A percentile compares a stretch with the other conserved stretches of the same genome.
Conservation (phyloP, 2,329 filamentous ascomycete species). For the Paraphaeosphaeria minitans region DNA sequence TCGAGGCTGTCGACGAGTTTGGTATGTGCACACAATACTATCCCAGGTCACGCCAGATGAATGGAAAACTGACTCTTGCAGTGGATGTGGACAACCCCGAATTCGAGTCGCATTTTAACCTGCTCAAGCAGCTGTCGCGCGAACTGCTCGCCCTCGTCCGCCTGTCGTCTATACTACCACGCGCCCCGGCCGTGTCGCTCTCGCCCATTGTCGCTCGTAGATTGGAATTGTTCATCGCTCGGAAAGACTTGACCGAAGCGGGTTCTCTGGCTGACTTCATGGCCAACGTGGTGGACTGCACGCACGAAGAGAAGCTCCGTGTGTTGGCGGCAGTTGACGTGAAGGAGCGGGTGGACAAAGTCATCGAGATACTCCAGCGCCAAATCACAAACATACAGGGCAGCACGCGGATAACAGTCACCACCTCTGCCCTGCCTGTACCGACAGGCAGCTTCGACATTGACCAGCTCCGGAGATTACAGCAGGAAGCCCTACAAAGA, state of each 20-base stretch:
- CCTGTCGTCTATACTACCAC: constrained; percentile 81
- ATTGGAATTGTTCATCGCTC: constrained; percentile 83
- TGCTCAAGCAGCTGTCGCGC: constrained; percentile 81
- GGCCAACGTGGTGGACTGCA: constrained; percentile 87
- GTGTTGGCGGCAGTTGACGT: constrained; percentile 82
- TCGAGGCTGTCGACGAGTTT: constrained; percentile 73
- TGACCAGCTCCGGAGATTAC: constrained; percentile 50
- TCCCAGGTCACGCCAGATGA: not conserved
- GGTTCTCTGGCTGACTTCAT: constrained; percentile 93
- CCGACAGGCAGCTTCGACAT: constrained; percentile 48
- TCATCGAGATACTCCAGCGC: constrained; percentile 81
- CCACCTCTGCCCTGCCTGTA: constrained; percentile 65
- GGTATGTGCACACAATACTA: constrained; percentile 53
- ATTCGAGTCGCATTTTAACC: constrained; percentile 73
- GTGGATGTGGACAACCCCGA: constrained; percentile 49
- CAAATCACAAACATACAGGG: constrained; percentile 85
- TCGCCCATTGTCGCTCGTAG: constrained; percentile 85
- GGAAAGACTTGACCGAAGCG: constrained; percentile 81
- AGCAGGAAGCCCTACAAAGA: constrained; percentile 50
- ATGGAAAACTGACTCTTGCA: constrained; percentile 19
- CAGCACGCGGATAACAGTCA: constrained; percentile 82
- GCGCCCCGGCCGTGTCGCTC: constrained; percentile 67
- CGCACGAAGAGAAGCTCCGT: constrained; percentile 87
- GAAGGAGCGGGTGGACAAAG: constrained; percentile 76
- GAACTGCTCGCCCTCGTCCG: constrained; percentile 85